Base-by-base conservation (phyloP, 2,329 filamentous ascomycete species). In the Venturia aucupariae region DNA sequence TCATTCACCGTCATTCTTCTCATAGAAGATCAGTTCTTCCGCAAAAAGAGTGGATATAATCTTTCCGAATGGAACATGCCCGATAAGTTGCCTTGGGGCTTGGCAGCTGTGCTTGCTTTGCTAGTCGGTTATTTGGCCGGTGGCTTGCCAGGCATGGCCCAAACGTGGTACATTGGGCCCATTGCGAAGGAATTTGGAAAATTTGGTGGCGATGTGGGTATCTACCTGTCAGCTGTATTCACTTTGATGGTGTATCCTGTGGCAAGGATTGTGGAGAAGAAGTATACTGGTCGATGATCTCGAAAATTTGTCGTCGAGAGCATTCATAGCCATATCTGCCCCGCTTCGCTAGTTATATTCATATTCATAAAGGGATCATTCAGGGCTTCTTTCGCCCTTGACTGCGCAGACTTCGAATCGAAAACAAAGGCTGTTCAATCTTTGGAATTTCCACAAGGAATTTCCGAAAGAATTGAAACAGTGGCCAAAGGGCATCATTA, bases 121-220 rank as follows among this genome's bases (percentile, higher is more conserved):
- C 68, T 71, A 1, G 66, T 78, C 0, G 76, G 77, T 6, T 57
- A 57, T 35, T 66, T 76, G 6, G 74, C 73, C 8, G 80, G 77
- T 24, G 84, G 81, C 74, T 75, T 83, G 27, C 74, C 86, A 69
- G 84, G 83, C 1, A 86, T 86, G 83, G 78, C 77, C 59, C 79
- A 84, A 73, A 84, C 81, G 0, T 84, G 80, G 79, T 57, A 57
- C 8, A n/a, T 57, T 19, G 82, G 81, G 2, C 71, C 71, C 27
- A 65, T 73, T 22, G 72, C 68, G 4, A 69, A 67, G 62, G 62
- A 70, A 13, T 71, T 73, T 61, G 71, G 72, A 27, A 44, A 64
- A 10, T 64, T 60, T 15, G 72, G 72, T 11, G 71, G 69, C n/a
- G 72, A 73, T 57, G 51, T 73, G 17, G 71, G 70, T 22, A 72